Evolutionary conservation across 2,329 filamentous ascomycete species (phyloP), one percentile per base, ranked within the genome.

Genomic region (Thielaviopsis cerberus): DNA sequence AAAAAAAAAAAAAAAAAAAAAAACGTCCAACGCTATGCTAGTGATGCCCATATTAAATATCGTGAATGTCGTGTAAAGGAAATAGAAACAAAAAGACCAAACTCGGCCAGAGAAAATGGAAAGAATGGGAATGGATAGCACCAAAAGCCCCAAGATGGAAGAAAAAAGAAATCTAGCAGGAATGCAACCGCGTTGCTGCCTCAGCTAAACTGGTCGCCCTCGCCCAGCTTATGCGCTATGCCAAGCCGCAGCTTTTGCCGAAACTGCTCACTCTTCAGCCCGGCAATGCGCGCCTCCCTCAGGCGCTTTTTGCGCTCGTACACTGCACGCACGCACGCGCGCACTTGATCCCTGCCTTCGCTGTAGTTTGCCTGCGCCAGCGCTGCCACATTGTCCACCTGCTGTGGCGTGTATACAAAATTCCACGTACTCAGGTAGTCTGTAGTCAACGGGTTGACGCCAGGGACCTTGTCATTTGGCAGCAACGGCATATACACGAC

Each of bases 391-490:
- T 80, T 79, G 64, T 97, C 90, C 56, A 98, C 82, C 69, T 98
- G 85, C 59, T 92, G 83, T 0, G 89, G 84, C 1, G 86, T 94
- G 69, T 97, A 98, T 27, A 96, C 83, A 67, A 97, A 97, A 67
- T 98, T 98, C 92, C 92, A 98, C 0, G 92, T 98, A 64, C 82
- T 88, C 74, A 97, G 81, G 70, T 89, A 97, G 61, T 95, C 88
- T 57, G 81, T 86, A 1, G 78, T 80, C 24, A 83, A 82, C 0
- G 92, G 92, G 63, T 95, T 85, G n/a, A 97, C 84, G 51, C 81
- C 86, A 0, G 83, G 78, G 0, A 88, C 84, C 61, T 85, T 84
- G 0, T 83, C 78, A 67, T 98, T 97, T 26, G 85, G 80, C 15
- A 97, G 74, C 62, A 96, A 83, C 0, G 92, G 92, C 65, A 96